Evolutionary conservation across 805 yeast genomes (phyloP), one percentile per base, ranked within the genome.

Genomic region (Lachancea kluyveri): DNA sequence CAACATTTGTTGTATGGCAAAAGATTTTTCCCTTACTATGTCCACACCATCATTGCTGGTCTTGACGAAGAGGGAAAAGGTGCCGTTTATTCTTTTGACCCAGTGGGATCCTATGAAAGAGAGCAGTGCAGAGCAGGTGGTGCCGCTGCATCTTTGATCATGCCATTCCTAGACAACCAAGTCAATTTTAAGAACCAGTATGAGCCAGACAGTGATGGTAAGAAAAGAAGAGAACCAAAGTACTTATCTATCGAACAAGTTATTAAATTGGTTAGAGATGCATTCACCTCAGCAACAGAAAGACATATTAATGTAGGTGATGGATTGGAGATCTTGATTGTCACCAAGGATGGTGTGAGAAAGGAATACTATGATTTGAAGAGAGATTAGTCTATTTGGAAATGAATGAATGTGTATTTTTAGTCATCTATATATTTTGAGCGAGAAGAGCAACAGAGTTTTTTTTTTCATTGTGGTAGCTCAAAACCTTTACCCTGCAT

Each of bases 221-320:
- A 65, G 8, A 68, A 69, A 36, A 79, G 74, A 57, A 77, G 63
- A 54, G 72, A 70, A 24, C 54, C 77, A 40, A 68, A 75, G 54
- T 84, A 72, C 51, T 68, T 92, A 53, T 59, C 69, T 24, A 68
- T 87, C 45, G 95, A 86, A 2, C 95, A 88, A 64, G 96, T 87
- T 15, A 65, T 92, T 50, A 72, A 77, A 47, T 66, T 92, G 42
- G 96, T 92, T 22, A 79, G 77, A 58, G 98, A 92, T 62, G 95
- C 98, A 5, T 92, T 92, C 56, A 70, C 86, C 14, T 86, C 96
- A 6, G 98, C 96, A 13, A 90, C 97, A 12, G 98, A 92, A 65
- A 82, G 98, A 71, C 97, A 92, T 62, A 92, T 92, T 48, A 94
- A 88, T 47, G 97, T 92, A 32, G 98, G 98, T 67, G 98, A 92